These are phyloP conservation scores for Pichia insulana DNA, from an alignment of 805 yeast species.

Conservation along the genomic window DNA sequence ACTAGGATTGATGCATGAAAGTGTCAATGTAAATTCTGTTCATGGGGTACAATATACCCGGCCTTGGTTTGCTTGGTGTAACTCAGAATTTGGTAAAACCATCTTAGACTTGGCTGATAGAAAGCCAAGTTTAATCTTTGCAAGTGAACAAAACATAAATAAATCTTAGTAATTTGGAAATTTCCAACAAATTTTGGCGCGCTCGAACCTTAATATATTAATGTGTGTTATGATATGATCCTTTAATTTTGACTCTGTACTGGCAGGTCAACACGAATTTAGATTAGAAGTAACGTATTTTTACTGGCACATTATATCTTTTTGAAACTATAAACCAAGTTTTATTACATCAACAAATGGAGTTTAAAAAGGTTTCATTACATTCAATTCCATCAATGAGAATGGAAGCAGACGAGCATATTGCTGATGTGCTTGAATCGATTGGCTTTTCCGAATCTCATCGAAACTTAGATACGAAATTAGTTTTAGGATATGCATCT, in stretches of 20 bases:
- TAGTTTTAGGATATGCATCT: conserved; percentile 41
- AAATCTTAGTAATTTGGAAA: too few relatives aligned
- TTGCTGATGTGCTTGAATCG: conserved; percentile 32
- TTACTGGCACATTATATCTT: too few relatives aligned
- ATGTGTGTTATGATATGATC: too few relatives aligned
- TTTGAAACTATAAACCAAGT: too few relatives aligned
- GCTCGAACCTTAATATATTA: too few relatives aligned
- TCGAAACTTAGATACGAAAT: conserved; percentile 34
- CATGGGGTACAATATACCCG: conserved; percentile 50
- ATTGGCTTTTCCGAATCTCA: conserved; percentile 44
- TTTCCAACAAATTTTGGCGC: too few relatives aligned
- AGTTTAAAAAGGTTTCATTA: conserved; percentile 23
- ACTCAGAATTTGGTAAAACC: conserved; percentile 83
- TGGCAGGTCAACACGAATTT: too few relatives aligned
- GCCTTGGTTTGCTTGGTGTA: conserved; percentile 94
- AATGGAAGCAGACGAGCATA: conserved; percentile 41
- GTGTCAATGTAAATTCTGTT: conserved; percentile 53
- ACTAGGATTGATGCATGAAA: conserved; percentile 79
- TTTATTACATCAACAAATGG: conserved; percentile 2
- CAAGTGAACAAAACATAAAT: conserved; percentile 25
- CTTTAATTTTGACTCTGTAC: too few relatives aligned
- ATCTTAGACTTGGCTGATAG: conserved; percentile 65
- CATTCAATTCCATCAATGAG: conserved; percentile 42
- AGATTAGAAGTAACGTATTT: too few relatives aligned
- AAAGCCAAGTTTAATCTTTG: conserved; percentile 66